These are phyloP conservation scores for Tricholoma furcatifolium DNA, from an alignment of 768 basidiomycete genomes.

Conservation along the genomic window DNA sequence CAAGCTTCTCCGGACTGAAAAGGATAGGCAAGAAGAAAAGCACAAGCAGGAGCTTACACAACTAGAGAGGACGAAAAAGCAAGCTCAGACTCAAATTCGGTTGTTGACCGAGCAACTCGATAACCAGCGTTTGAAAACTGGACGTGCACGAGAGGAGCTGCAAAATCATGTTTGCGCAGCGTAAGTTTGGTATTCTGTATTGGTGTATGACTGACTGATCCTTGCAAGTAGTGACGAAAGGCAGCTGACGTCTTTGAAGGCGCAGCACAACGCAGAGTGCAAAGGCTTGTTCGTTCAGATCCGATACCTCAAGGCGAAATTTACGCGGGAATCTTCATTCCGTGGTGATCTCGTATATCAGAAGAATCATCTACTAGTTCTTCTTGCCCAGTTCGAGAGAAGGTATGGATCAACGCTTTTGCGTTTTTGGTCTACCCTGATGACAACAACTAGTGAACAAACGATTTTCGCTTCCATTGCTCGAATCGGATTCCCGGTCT, in stretches of 20 bases:
- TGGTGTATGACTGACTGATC: conserved; percentile 4
- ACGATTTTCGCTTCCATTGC: conserved; percentile 77
- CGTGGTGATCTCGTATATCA: conserved; percentile 78
- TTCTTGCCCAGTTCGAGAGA: conserved; percentile 70
- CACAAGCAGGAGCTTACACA: conserved; percentile 54
- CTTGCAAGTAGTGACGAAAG: conserved; percentile 42
- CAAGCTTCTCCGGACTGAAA: conserved; percentile 62
- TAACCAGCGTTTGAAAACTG: conserved; percentile 47
- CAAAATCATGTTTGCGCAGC: conserved; percentile 57
- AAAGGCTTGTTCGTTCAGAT: conserved; percentile 92
- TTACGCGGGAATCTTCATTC: conserved; percentile 80
- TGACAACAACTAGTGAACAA: conserved; percentile 46
- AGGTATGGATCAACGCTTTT: conserved; percentile 44
- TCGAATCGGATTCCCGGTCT: conserved; percentile 64
- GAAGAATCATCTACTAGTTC: conserved; percentile 80
- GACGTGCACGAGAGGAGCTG: conserved; percentile 44
- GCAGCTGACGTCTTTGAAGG: conserved; percentile 53
- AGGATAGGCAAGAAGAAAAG: conserved; percentile 56
- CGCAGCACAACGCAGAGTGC: conserved; percentile 81
- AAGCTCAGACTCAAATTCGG: conserved; percentile 63
- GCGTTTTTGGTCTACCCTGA: not conserved
- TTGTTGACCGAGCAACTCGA: conserved; percentile 67
- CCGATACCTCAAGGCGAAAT: conserved; percentile 88
- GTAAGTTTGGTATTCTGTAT: conserved; percentile 36
- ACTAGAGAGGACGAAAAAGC: conserved; percentile 66